These are phyloP conservation scores for Glomus cerebriforme DNA, from an alignment of 192 early-diverging fungal genomes.

Conservation along the genomic window DNA sequence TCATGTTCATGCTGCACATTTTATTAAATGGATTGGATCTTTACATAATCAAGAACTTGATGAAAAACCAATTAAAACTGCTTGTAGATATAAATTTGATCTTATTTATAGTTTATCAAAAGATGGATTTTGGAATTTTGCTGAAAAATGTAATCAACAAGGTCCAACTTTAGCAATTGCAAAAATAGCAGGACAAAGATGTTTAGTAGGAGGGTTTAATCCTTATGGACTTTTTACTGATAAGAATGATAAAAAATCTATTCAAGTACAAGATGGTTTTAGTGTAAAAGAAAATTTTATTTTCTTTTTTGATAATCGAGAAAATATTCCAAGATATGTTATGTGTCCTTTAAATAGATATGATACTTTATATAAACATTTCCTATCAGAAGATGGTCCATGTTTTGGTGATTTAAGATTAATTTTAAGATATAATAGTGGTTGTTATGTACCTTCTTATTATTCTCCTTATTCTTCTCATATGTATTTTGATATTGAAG, in stretches of 20 bases:
- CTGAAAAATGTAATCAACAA: conserved; percentile 12
- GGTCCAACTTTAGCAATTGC: not conserved
- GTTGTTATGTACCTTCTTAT: conserved; percentile 4
- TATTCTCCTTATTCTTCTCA: conserved; percentile 7
- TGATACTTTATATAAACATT: conserved; percentile 7
- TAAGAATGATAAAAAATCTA: not conserved
- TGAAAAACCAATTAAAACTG: not conserved
- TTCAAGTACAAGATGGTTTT: not conserved
- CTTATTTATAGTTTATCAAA: not conserved
- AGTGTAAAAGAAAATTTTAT: conserved; percentile 4
- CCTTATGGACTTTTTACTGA: conserved; percentile 4
- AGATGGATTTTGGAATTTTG: not conserved
- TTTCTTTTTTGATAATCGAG: conserved; percentile 24
- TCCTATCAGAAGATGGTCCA: conserved; percentile 11
- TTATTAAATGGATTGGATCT: conserved; percentile 15
- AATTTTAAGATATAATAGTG: conserved; percentile 12
- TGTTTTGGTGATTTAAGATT: conserved; percentile 10
- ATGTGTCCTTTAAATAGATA: not conserved
- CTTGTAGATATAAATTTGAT: conserved; percentile 12
- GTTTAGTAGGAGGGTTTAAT: conserved; percentile 8
- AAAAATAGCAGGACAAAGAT: conserved; percentile 15
- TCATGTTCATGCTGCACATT: conserved; percentile 2
- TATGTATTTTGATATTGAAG: conserved; percentile 19
- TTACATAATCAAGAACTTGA: not conserved
- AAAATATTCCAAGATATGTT: not conserved